These are phyloP conservation scores for Tinospora cordifolia DNA, from an alignment of 164 flowering plant species.

Conservation along the genomic window DNA sequence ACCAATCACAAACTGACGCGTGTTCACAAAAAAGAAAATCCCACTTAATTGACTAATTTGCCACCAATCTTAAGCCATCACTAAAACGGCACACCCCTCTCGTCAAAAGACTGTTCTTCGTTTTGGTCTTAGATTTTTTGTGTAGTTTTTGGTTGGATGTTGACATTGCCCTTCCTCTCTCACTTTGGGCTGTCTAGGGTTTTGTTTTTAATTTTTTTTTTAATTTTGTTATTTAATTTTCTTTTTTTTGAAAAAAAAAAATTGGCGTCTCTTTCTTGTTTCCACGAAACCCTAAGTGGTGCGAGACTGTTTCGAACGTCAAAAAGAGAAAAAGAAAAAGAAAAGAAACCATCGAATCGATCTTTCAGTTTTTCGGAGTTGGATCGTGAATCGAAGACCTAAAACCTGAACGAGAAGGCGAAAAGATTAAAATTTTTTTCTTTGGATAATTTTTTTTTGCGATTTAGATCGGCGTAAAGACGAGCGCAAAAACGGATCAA, in stretches of 20 bases:
- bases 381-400: constrained; percentile 7
- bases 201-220: constrained; percentile 6
- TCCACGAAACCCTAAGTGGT: constrained; percentile 8
- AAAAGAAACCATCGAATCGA: background rate
- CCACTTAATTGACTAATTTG: too few relatives aligned
- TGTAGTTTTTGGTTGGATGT: background rate
- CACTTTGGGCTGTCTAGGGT: constrained; percentile 2
- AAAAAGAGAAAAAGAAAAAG: too few relatives aligned
- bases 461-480: constrained; percentile 1
- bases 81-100: too few relatives aligned
- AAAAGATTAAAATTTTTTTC: background rate
- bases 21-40: too few relatives aligned
- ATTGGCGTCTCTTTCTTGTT: too few relatives aligned
- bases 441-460: background rate
- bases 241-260: too few relatives aligned
- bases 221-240: background rate
- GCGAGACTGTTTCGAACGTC: background rate
- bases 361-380: background rate
- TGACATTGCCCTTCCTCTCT: background rate
- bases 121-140: too few relatives aligned
- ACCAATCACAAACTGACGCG: too few relatives aligned
- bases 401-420: constrained; percentile 9
- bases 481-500: constrained; percentile 9
- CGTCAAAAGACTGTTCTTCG: too few relatives aligned
- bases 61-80: too few relatives aligned